Percentiles rank a stretch among this genome's conserved stretches.
Conservation (phyloP, 2,329 filamentous ascomycete genomes). For the Cladophialophora chaetospira region DNA sequence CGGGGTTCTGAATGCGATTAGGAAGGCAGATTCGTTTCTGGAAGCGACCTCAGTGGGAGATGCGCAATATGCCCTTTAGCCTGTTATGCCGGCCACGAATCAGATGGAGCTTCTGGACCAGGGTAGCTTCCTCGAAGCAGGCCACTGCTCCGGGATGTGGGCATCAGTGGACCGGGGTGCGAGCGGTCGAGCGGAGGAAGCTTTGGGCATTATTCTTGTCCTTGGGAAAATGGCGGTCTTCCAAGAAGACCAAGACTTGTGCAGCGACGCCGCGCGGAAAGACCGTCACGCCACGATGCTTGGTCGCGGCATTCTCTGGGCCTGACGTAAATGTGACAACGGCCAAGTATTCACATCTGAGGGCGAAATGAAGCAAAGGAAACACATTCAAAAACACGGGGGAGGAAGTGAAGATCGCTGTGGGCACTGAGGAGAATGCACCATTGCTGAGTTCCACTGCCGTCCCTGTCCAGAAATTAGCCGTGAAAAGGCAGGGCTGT, state of each 20-base stretch:
- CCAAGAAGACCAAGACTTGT: neutral
- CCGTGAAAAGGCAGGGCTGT: neutral
- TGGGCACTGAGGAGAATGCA: neutral
- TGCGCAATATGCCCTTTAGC: slow-evolving; percentile 11
- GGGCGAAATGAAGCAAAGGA: too few species aligned
- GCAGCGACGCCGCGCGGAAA: neutral
- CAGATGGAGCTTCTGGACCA: neutral
- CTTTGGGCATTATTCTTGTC: neutral
- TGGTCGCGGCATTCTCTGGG: neutral
- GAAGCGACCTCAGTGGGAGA: slow-evolving; percentile 3
- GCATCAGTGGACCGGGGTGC: slow-evolving; percentile 14
- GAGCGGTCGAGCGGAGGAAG: slow-evolving; percentile 16
- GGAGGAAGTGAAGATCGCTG: neutral
- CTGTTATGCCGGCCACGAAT: slow-evolving; percentile 8
- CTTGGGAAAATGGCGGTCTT: neutral
- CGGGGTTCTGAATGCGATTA: neutral
- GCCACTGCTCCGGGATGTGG: neutral
- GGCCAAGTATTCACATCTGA: too few species aligned
- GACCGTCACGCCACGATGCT: neutral
- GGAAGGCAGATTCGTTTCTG: neutral
- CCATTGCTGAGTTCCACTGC: neutral
- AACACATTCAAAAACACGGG: neutral
- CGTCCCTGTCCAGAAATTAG: slow-evolving; percentile 5
- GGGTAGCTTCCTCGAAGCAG: neutral
- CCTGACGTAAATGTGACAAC: neutral